A percentile compares a stretch with the other conserved stretches of the same genome.
Evolutionary conservation across 2,329 filamentous ascomycete species (phyloP).

Genomic region (Westerdykella sp.): DNA sequence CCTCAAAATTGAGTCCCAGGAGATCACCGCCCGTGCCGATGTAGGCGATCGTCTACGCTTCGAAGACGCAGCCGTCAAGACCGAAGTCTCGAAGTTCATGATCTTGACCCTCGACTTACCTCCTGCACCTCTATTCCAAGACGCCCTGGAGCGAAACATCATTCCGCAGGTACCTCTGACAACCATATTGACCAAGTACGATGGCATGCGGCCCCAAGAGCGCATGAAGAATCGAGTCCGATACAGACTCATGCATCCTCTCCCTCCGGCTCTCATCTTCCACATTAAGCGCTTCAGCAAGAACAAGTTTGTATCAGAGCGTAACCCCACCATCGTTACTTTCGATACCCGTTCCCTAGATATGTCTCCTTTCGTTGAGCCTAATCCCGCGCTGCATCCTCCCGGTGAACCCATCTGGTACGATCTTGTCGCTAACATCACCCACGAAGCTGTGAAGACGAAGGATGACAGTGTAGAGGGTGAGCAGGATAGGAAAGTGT

Average conservation of each 20-base stretch:
- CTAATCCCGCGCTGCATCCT: conserved; percentile 64
- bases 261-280: conserved; percentile 86
- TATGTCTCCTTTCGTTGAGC: conserved; percentile 85
- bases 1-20: conserved; percentile 86
- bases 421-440: conserved; percentile 93
- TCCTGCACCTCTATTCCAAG: conserved; percentile 88
- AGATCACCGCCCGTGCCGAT: conserved; percentile 86
- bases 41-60: conserved; percentile 83
- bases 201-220: conserved; percentile 80
- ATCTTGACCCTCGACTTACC: conserved; percentile 92
- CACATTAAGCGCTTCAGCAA: conserved; percentile 95
- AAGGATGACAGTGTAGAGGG: conserved; percentile 80
- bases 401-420: conserved; percentile 83
- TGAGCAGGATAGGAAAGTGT: conserved; percentile 85
- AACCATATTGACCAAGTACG: conserved; percentile 81
- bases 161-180: conserved; percentile 82
- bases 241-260: conserved; percentile 81
- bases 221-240: conserved; percentile 81
- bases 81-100: conserved; percentile 72
- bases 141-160: conserved; percentile 89
- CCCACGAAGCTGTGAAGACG: conserved; percentile 71
- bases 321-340: conserved; percentile 96
- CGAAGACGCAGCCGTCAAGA: conserved; percentile 81
- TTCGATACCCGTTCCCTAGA: conserved; percentile 84
- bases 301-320: conserved; percentile 94